Conservation (phyloP, 73 alveolate genomes). For the Paraurostyla sp. region DNA sequence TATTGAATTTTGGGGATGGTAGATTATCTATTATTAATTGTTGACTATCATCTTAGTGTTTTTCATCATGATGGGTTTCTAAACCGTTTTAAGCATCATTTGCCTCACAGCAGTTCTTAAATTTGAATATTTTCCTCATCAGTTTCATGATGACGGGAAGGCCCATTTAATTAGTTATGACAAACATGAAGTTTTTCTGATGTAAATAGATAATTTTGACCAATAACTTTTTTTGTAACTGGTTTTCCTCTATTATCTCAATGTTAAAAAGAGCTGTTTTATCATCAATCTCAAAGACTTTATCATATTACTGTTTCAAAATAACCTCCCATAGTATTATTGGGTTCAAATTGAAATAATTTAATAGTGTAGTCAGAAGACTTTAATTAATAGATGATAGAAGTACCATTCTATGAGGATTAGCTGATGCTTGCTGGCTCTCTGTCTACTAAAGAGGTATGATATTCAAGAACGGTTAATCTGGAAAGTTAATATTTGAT, state of each 20-base stretch:
- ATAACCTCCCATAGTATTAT: constrained; percentile 23
- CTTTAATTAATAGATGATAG: background rate
- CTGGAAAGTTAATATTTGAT: too few relatives aligned
- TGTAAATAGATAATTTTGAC: background rate
- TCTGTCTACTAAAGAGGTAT: background rate
- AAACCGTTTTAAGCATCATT: too few relatives aligned
- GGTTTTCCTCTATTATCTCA: constrained; percentile 27
- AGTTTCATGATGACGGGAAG: background rate
- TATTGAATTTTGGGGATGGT: too few relatives aligned
- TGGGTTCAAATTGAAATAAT: background rate
- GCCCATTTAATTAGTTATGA: constrained; percentile 5
- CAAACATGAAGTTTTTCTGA: background rate
- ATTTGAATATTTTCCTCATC: constrained; percentile 18
- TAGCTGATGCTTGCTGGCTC: background rate
- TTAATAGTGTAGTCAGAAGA: background rate
- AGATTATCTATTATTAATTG: too few relatives aligned
- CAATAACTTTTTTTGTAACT: background rate
- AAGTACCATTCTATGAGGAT: background rate
- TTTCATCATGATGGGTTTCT: too few relatives aligned
- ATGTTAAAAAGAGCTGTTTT: constrained; percentile 23
- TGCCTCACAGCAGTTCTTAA: too few relatives aligned
- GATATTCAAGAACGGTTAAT: too few relatives aligned
- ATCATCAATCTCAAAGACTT: constrained; percentile 6
- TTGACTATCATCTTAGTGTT: too few relatives aligned
- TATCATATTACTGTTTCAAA: constrained; percentile 17